Evolutionary conservation across 2,329 filamentous ascomycete genomes (phyloP).

Genomic region (Sporothrix globosa): DNA sequence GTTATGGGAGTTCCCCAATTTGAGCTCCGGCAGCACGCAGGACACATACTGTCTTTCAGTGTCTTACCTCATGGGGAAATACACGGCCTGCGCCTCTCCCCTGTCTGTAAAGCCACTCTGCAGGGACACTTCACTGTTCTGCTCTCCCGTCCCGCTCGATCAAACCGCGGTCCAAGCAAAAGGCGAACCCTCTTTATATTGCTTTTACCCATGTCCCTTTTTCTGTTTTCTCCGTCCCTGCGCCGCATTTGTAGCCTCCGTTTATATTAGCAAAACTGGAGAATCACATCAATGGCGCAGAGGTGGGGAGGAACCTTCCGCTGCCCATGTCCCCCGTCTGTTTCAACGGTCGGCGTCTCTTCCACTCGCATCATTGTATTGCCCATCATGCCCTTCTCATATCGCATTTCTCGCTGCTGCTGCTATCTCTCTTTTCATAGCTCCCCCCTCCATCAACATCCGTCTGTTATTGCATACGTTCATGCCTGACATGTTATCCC

Average conservation of each 20-base stretch:
- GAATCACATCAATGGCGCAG: not conserved
- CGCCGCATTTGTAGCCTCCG: conserved; percentile 16
- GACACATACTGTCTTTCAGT: not conserved
- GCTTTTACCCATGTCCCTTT: not conserved
- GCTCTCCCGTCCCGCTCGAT: conserved; percentile 1
- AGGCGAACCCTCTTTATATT: conserved; percentile 17
- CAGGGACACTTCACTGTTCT: not conserved
- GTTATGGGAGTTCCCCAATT: conserved; percentile 28
- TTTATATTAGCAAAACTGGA: not conserved
- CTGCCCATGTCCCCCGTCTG: not conserved
- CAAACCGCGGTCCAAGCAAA: not conserved
- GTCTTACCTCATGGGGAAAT: not conserved
- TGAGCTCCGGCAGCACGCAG: conserved; percentile 21
- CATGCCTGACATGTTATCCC: not conserved
- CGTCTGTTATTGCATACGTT: conserved; percentile 17
- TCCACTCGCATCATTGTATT: not conserved
- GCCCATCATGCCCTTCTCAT: not conserved
- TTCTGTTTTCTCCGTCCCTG: conserved; percentile 5
- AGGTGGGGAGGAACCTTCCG: conserved; percentile 7
- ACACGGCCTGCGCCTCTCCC: conserved; percentile 12
- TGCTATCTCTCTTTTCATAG: not conserved
- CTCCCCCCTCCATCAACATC: not conserved
- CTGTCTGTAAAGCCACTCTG: not conserved
- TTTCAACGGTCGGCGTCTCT: not conserved
- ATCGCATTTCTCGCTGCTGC: not conserved